Conservation (phyloP, 1,284 basidiomycete genomes). For the Austroboletus niveus region DNA sequence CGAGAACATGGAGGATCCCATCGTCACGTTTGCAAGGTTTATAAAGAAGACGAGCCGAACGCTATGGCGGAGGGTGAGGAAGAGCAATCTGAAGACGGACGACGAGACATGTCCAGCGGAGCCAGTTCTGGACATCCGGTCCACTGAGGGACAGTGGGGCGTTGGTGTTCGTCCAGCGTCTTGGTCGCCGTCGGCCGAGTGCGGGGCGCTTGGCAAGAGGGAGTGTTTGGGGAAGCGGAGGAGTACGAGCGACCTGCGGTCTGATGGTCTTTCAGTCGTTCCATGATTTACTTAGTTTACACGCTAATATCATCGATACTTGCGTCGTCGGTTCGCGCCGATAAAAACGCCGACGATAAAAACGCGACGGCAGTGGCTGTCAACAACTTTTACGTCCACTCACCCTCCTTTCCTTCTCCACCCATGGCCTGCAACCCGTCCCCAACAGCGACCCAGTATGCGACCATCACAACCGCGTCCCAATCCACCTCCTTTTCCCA, state of each 20-base stretch:
- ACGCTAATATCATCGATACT: too few relatives aligned
- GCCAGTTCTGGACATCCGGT: constrained; percentile 28
- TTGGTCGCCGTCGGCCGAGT: constrained; percentile 25
- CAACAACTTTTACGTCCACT: neutral
- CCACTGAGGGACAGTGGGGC: constrained; percentile 1
- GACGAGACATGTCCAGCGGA: constrained; percentile 9
- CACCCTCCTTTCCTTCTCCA: constrained; percentile 1
- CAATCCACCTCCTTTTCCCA: constrained; percentile 37
- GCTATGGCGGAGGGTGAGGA: constrained; percentile 39
- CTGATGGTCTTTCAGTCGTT: neutral
- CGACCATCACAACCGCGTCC: constrained; percentile 32
- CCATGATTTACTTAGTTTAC: neutral
- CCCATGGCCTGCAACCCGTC: constrained; percentile 33
- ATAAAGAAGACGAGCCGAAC: constrained; percentile 44
- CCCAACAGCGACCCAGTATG: constrained; percentile 39
- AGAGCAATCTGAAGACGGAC: constrained; percentile 18
- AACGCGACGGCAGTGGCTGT: constrained; percentile 3
- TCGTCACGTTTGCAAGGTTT: constrained; percentile 45
- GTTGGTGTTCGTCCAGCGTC: constrained; percentile 15
- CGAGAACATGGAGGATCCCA: constrained; percentile 41
- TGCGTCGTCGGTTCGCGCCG: neutral
- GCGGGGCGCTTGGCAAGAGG: constrained; percentile 17
- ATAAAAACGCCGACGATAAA: neutral
- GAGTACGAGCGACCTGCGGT: constrained; percentile 23
- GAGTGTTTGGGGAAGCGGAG: constrained; percentile 14